phyloP scores from a whole-genome alignment of 2,329 filamentous ascomycete species.

The Pseudocercospora eumusae region DNA sequence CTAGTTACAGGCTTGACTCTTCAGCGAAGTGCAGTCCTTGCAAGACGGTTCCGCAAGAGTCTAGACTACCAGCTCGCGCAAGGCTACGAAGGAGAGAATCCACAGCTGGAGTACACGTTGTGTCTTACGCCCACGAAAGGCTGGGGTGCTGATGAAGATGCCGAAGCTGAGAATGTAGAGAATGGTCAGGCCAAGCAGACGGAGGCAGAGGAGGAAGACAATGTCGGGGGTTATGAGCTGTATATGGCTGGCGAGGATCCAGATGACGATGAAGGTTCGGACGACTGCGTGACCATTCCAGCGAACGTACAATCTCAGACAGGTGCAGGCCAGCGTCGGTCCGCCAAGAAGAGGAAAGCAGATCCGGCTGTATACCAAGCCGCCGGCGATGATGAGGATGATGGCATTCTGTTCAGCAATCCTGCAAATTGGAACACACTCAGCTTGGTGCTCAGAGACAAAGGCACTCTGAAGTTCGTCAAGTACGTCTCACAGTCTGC shows the following conservation, averaged over 20 bases:
- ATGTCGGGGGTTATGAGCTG: conserved; percentile 76
- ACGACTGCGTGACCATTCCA: conserved; percentile 44
- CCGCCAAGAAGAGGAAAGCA: conserved; percentile 41
- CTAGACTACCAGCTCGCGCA: conserved; percentile 92
- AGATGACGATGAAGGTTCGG: conserved; percentile 63
- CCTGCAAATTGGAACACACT: conserved; percentile 83
- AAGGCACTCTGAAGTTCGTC: conserved; percentile 84
- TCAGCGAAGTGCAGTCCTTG: conserved; percentile 74
- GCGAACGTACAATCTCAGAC: conserved; percentile 42
- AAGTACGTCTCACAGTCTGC: conserved; percentile 89
- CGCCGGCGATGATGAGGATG: conserved; percentile 67
- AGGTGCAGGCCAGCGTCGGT: conserved; percentile 50
- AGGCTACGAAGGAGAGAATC: conserved; percentile 69
- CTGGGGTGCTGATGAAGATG: conserved; percentile 73
- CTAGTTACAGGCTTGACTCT: conserved; percentile 76
- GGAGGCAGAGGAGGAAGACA: conserved; percentile 57
- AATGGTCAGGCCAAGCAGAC: conserved; percentile 33
- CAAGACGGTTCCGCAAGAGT: conserved; percentile 81
- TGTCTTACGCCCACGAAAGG: conserved; percentile 81
- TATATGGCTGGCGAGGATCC: conserved; percentile 79
- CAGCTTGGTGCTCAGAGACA: conserved; percentile 84
- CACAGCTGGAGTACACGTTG: conserved; percentile 83
- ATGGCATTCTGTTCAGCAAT: conserved; percentile 69
- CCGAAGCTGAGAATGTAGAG: conserved; percentile 46
- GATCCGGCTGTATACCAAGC: conserved; percentile 89